These are phyloP conservation scores for Pterulicium gracile DNA, from an alignment of 1,284 basidiomycete genomes.

Conservation along the genomic window DNA sequence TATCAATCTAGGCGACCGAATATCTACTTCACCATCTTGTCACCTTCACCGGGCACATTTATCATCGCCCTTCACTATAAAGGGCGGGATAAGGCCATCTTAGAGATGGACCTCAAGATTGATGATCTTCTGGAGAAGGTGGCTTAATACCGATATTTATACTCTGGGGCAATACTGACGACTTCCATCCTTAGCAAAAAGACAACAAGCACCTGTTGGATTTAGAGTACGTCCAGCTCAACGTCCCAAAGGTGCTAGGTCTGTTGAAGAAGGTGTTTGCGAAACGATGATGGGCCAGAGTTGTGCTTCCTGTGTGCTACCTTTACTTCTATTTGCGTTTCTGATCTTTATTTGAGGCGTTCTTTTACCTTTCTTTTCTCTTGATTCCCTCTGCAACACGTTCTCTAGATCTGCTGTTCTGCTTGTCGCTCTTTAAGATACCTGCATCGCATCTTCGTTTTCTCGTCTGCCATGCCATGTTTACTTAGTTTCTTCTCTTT, in stretches of 20 bases:
- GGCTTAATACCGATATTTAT: conserved; percentile 15
- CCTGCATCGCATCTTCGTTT: conserved; percentile 4
- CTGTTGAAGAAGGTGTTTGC: conserved; percentile 88
- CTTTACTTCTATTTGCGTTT: conserved; percentile 9
- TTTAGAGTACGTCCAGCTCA: conserved; percentile 95
- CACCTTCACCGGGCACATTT: conserved; percentile 95
- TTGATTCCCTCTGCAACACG: conserved; percentile 3
- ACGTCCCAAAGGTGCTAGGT: conserved; percentile 89
- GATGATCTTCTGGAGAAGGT: conserved; percentile 97
- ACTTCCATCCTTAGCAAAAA: conserved; percentile 71
- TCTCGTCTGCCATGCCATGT: conserved; percentile 7
- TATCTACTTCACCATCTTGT: conserved; percentile 98
- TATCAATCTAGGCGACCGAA: conserved; percentile 67
- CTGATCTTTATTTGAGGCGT: conserved; percentile 17
- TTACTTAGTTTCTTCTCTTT: conserved; percentile 1
- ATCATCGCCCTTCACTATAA: conserved; percentile 99
- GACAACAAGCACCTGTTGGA: conserved; percentile 94
- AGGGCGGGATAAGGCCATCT: conserved; percentile 96
- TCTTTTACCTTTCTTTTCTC: conserved; percentile 13
- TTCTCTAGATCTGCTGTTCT: conserved; percentile 6
- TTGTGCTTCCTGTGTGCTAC: conserved; percentile 13
- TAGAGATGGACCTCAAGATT: conserved; percentile 99
- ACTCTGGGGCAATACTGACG: too few relatives aligned
- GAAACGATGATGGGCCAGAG: conserved; percentile 49
- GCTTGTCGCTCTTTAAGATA: conserved; percentile 7